phyloP scores from a whole-genome alignment of 495 filamentous ascomycete species.

The Beverwykella pulmonaria region DNA sequence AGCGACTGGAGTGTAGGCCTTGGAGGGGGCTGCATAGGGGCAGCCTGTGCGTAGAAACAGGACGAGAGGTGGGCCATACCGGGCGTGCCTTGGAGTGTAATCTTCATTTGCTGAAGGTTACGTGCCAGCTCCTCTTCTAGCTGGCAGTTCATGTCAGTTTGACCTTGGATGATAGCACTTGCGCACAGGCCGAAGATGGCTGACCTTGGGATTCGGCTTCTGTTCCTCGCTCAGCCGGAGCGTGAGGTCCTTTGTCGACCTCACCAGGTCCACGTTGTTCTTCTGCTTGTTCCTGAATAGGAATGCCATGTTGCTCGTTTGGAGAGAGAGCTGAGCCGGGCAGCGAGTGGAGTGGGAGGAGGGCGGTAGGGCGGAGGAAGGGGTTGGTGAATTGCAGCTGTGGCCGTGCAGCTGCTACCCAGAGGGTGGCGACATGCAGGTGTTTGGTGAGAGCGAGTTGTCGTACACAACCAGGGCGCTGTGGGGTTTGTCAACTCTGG shows the following conservation, averaged over 20 bases:
- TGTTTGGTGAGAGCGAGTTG: not conserved
- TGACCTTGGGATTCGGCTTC: constrained; percentile 43
- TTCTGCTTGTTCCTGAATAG: constrained; percentile 73
- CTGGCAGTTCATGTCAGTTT: constrained; percentile 26
- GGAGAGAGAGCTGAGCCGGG: not conserved
- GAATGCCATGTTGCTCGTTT: constrained; percentile 73
- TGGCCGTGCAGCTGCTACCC: constrained; percentile 25
- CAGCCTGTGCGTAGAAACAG: not conserved
- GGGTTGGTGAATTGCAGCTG: constrained; percentile 18
- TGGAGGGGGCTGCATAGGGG: too few relatives aligned
- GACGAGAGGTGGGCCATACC: constrained; percentile 26
- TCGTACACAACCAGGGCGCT: constrained; percentile 9
- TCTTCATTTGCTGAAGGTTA: constrained; percentile 49
- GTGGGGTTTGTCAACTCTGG: constrained; percentile 21
- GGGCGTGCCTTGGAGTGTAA: constrained; percentile 48
- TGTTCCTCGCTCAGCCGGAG: constrained; percentile 48
- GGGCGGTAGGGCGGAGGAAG: not conserved
- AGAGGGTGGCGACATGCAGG: constrained; percentile 23
- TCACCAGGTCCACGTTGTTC: constrained; percentile 60
- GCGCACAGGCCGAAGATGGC: not conserved
- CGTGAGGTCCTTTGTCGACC: constrained; percentile 60
- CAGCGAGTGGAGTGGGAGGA: constrained; percentile 1
- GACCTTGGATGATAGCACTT: not conserved
- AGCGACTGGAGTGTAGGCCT: too few relatives aligned
- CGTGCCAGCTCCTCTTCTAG: constrained; percentile 47